Evolutionary conservation across 257 asterid species (phyloP), one percentile per base, ranked within the genome.

Genomic region (Solanum pennellii): DNA sequence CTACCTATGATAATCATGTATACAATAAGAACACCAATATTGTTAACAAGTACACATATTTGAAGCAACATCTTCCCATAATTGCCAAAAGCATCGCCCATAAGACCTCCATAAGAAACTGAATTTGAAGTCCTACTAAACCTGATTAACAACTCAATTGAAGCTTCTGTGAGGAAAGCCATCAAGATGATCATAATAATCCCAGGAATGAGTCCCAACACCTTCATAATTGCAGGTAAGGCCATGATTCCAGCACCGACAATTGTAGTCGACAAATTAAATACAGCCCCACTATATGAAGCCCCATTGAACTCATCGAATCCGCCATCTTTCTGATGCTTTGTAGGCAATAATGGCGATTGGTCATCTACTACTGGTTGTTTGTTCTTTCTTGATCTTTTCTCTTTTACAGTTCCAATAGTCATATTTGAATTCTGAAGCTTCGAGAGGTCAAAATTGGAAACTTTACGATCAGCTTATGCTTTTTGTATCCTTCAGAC

Each of bases 221-320:
- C 93, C 90, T 95, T 95, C 98, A 95, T 92, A 86, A 95, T 93
- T 41, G 98, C 98, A 65, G 98, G 98, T 88, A 95, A 87, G 82
- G 98, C 95, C 98, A 95, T 95, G 87, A 95, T 95, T 84, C 98
- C 98, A 85, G 98, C 98, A 74, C 98, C 98, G 1, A 95, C 95
- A 74, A 95, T 92, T 12, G 98, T 95, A 4, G 98, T 95, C 6
- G 98, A 95, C 83, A 95, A 90, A 91, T 95, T 95, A 88, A 93
- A 95, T 89, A 95, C 98, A 7, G 98, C 96, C 76, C 98, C 98
- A 84, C 94, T 92, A 90, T 93, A 94, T 10, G 98, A 94, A 91
- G 98, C 98, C 86, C 98, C 98, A 72, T 94, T 94, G 86, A 94
- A 95, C 88, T 95, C 98, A 83, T 93, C 97, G 16, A 92, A 93